A percentile compares a stretch with the other conserved stretches of the same genome.
Evolutionary conservation across 1,284 basidiomycete genomes (phyloP).

Genomic region (Cryptococcus hybrid): DNA sequence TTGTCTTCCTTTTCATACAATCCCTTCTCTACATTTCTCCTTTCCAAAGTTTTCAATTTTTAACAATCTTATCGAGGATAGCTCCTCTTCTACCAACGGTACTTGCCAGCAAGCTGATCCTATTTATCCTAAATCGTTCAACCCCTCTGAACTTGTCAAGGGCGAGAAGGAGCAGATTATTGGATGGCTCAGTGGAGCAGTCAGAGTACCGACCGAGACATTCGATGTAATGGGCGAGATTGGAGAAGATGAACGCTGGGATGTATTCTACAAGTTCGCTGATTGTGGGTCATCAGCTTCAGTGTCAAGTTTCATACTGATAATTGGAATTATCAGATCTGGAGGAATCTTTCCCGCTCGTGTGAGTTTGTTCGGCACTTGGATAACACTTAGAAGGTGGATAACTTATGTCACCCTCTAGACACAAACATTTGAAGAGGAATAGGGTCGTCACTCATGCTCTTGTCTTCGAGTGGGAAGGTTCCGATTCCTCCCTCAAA

Average conservation of each 20-base stretch:
- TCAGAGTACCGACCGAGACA: conserved; percentile 46
- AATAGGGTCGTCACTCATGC: conserved; percentile 65
- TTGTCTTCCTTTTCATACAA: neutral
- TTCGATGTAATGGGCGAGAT: conserved; percentile 49
- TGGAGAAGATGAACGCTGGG: conserved; percentile 48
- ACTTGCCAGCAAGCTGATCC: conserved; percentile 29
- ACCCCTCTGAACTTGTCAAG: conserved; percentile 19
- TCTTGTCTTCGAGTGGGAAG: conserved; percentile 63
- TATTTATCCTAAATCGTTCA: conserved; percentile 18
- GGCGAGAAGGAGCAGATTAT: conserved; percentile 34
- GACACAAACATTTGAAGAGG: conserved; percentile 57
- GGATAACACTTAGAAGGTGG: too few species aligned
- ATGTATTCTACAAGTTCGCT: conserved; percentile 46
- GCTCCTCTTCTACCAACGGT: too few species aligned
- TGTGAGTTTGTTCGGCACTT: too few species aligned
- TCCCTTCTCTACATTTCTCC: neutral
- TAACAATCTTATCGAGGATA: neutral
- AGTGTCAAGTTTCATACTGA: too few species aligned
- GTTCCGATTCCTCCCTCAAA: conserved; percentile 59
- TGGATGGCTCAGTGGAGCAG: conserved; percentile 37
- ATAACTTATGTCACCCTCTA: too few species aligned
- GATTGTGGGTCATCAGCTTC: too few species aligned
- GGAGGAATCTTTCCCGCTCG: conserved; percentile 42
- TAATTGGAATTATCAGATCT: too few species aligned
- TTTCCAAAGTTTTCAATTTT: neutral